A percentile compares a stretch with the other conserved stretches of the same genome.
Evolutionary conservation across 306 rosid species (phyloP).

Genomic region (Gastrolobium villosum): DNA sequence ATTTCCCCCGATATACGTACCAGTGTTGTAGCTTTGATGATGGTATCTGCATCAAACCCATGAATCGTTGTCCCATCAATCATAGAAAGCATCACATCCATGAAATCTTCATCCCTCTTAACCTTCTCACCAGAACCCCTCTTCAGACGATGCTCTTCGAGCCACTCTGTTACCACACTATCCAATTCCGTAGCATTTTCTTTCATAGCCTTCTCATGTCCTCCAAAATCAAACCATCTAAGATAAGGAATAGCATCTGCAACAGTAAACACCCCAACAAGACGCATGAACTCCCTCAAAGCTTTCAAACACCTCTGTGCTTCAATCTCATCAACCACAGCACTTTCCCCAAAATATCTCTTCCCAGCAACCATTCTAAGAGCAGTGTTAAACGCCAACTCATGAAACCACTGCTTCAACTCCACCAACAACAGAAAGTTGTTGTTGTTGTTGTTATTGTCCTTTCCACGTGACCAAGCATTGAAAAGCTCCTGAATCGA

Average conservation of each 20-base stretch:
- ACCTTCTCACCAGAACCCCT: not conserved
- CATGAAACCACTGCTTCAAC: conserved; percentile 29
- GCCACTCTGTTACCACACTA: conserved; percentile 22
- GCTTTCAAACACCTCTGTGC: conserved; percentile 26
- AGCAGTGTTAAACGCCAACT: conserved; percentile 25
- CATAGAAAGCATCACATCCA: conserved; percentile 38
- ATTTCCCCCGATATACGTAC: not conserved
- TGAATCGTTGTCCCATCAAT: conserved; percentile 38
- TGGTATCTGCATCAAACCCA: conserved; percentile 39
- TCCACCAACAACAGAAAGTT: conserved; percentile 6
- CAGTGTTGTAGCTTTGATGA: conserved; percentile 39
- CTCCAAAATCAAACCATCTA: conserved; percentile 43
- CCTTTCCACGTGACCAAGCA: not conserved
- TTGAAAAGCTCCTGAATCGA: not conserved
- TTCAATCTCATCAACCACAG: not conserved
- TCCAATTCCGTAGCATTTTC: conserved; percentile 25
- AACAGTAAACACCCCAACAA: conserved; percentile 10
- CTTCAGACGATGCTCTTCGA: not conserved
- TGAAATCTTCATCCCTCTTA: conserved; percentile 9
- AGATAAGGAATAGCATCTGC: conserved; percentile 34
- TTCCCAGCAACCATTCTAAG: conserved; percentile 41
- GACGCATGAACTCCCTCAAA: conserved; percentile 34
- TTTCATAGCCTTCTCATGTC: conserved; percentile 37
- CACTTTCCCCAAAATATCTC: conserved; percentile 19
- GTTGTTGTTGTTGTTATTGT: not conserved